A percentile compares a stretch with the other conserved stretches of the same genome.
Evolutionary conservation across 257 asterid genomes (phyloP).

Genomic region (Salvia hispanica): DNA sequence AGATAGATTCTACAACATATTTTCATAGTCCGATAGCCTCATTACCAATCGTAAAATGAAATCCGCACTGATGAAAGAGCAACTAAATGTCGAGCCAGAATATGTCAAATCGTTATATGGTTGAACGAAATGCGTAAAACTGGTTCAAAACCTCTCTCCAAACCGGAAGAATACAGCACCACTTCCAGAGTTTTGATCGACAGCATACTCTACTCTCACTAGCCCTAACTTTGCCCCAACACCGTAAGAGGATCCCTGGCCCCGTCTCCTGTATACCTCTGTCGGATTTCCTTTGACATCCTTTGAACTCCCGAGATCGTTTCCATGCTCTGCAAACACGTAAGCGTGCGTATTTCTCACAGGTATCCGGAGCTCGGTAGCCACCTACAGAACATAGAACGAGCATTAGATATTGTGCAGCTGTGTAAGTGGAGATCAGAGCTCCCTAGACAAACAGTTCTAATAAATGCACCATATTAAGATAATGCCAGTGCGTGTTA

Average conservation of each 20-base stretch:
- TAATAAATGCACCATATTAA: background rate
- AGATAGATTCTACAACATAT: background rate
- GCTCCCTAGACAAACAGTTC: background rate
- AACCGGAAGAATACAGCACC: conserved; percentile 89
- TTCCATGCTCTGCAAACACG: conserved; percentile 93
- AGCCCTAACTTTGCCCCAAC: conserved; percentile 87
- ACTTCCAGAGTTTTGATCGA: conserved; percentile 87
- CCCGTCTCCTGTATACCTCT: conserved; percentile 86
- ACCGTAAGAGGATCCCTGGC: conserved; percentile 93
- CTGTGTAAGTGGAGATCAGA: background rate
- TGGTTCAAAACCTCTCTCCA: conserved; percentile 85
- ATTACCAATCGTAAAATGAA: too few relatives aligned
- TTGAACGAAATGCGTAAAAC: conserved; percentile 3
- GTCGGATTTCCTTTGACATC: conserved; percentile 97
- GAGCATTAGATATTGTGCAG: conserved; percentile 23
- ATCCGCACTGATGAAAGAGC: conserved; percentile 5
- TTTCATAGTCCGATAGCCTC: background rate
- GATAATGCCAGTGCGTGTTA: background rate
- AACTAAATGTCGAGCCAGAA: conserved; percentile 26
- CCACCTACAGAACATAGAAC: conserved; percentile 51
- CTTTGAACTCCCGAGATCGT: conserved; percentile 89
- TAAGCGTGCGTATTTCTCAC: conserved; percentile 79
- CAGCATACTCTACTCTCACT: conserved; percentile 90
- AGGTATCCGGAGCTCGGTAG: conserved; percentile 87
- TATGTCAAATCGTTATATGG: conserved; percentile 30